phyloP scores from a whole-genome alignment of 1,284 basidiomycete genomes.

The Ceratobasidium sp. region DNA sequence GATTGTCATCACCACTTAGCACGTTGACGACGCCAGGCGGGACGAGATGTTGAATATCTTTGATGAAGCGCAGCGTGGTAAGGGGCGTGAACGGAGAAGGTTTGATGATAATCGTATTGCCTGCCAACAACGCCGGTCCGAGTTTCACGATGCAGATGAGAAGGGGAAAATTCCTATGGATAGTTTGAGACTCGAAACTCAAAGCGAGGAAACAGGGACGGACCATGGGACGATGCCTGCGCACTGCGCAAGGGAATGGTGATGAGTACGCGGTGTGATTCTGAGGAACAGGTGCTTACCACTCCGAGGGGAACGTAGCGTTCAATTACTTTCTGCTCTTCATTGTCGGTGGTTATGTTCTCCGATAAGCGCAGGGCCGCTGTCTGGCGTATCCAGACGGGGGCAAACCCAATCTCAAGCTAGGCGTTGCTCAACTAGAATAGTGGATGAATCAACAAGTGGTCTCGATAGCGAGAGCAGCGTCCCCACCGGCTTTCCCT shows the following conservation, averaged over 20 bases:
- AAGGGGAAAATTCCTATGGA: constrained; percentile 26
- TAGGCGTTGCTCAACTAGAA: constrained; percentile 1
- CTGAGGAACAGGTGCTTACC: neutral
- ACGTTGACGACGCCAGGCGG: constrained; percentile 95
- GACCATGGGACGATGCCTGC: constrained; percentile 36
- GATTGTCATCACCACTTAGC: constrained; percentile 83
- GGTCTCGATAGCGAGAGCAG: neutral
- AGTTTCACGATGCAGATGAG: constrained; percentile 75
- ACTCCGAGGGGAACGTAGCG: constrained; percentile 27
- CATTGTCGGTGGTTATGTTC: neutral
- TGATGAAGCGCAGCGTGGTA: constrained; percentile 75
- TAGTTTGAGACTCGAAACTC: too few relatives aligned
- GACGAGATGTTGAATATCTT: constrained; percentile 69
- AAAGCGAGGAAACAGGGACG: neutral
- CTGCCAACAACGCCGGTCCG: constrained; percentile 88
- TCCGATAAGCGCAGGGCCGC: neutral
- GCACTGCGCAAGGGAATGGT: constrained; percentile 2
- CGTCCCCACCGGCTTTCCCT: constrained; percentile 22
- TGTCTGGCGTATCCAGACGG: neutral
- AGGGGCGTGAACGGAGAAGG: constrained; percentile 93
- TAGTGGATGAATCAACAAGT: neutral
- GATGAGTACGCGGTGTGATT: neutral
- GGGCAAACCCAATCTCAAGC: neutral
- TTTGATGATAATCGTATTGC: constrained; percentile 92
- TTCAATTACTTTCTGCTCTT: neutral